These are phyloP conservation scores for Candida morakotiae DNA, from an alignment of 805 yeast species.

Conservation along the genomic window DNA sequence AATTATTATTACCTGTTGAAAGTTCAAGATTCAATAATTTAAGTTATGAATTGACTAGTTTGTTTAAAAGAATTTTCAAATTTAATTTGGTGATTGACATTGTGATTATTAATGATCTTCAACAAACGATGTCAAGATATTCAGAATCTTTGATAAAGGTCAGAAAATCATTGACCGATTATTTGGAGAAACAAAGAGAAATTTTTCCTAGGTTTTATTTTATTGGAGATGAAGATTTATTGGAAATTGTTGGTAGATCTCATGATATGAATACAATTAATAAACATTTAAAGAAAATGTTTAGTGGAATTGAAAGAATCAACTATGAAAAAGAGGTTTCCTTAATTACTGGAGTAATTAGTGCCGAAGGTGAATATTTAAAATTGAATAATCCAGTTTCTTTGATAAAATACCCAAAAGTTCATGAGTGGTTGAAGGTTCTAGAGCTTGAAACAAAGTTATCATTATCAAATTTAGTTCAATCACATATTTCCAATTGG, in stretches of 20 bases:
- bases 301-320: constrained; percentile 54
- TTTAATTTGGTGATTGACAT: constrained; percentile 54
- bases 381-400: constrained; percentile 41
- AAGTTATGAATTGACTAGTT: constrained; percentile 54
- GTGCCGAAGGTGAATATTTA: constrained; percentile 66
- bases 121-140: constrained; percentile 43
- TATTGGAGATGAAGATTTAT: constrained; percentile 83
- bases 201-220: constrained; percentile 80
- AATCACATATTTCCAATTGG: constrained; percentile 20
- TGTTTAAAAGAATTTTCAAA: constrained; percentile 48
- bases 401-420: constrained; percentile 33
- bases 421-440: constrained; percentile 59
- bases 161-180: constrained; percentile 66
- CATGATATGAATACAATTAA: constrained; percentile 44
- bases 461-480: constrained; percentile 40
- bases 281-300: constrained; percentile 66
- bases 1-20: constrained; percentile 65
- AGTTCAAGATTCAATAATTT: constrained; percentile 59
- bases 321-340: constrained; percentile 27
- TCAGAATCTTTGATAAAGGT: constrained; percentile 55
- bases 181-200: constrained; percentile 74
- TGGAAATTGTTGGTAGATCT: constrained; percentile 74
- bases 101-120: constrained; percentile 46
- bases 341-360: constrained; percentile 43
- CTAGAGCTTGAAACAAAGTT: constrained; percentile 52